phyloP scores from a whole-genome alignment of 495 filamentous ascomycete species.

The Glarea lozoyensis region DNA sequence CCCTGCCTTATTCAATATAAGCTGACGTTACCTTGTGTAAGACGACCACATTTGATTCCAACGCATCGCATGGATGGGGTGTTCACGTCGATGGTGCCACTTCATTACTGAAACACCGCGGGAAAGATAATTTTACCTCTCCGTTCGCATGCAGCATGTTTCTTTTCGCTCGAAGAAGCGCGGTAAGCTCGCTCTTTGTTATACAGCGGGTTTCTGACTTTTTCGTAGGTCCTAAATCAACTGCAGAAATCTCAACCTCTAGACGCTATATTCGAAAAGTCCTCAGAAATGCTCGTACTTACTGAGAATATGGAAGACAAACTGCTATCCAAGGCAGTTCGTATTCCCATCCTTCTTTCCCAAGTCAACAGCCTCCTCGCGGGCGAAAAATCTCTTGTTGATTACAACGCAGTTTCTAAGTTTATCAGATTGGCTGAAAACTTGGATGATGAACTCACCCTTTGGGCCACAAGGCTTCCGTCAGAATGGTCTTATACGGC shows the following conservation, averaged over 20 bases:
- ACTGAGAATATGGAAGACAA: constrained; percentile 7
- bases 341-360: constrained; percentile 4
- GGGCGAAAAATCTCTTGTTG: neutral
- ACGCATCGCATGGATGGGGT: constrained; percentile 5
- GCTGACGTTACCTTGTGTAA: neutral
- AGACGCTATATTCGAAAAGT: constrained; percentile 4
- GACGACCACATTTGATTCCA: constrained; percentile 7
- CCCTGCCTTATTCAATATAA: neutral
- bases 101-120: constrained; percentile 2
- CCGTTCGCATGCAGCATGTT: constrained; percentile 7
- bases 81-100: constrained; percentile 7
- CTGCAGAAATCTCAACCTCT: constrained; percentile 6
- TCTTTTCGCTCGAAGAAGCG: constrained; percentile 6
- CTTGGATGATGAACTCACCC: constrained; percentile 2
- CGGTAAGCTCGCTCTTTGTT: constrained; percentile 2
- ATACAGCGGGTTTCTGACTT: neutral
- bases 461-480: constrained; percentile 4
- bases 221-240: constrained; percentile 5
- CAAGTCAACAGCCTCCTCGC: constrained; percentile 2
- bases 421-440: constrained; percentile 1
- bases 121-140: constrained; percentile 1
- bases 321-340: constrained; percentile 6
- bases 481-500: constrained; percentile 1
- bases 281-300: neutral
- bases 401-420: neutral